Evolutionary conservation across 805 yeast species (phyloP), one percentile per base, ranked within the genome.

Genomic region (Candida morakotiae): DNA sequence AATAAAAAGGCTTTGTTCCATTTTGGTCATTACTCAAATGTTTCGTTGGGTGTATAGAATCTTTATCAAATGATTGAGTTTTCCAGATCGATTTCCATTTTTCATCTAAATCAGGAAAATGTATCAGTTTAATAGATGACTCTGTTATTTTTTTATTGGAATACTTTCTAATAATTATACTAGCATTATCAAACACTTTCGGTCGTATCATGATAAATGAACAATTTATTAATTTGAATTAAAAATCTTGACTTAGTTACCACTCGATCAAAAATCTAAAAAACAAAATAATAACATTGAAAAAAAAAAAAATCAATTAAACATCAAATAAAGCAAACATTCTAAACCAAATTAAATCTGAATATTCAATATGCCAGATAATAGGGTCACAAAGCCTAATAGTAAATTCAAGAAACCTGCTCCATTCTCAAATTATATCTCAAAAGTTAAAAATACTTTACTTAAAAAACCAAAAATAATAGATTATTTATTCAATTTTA

Each of bases 51-150:
- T 67, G 68, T 9, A 69, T 48, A 1, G 67, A 53, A 30, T 51
- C 51, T 30, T 51, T 50, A 7, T 33, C 32, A 4, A 62, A 64
- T 2, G 69, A 57, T 4, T 51, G 35, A 2, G 47, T 41, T 44
- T 55, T 64, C 84, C 84, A 79, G 35, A 52, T 62, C 1, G 45
- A 35, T 2, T 63, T 26, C 84, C 84, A 79, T 51, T 79, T 79
- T n/a, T 61, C 42, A 48, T 75, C 82, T 14, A 76, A 45, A 11
- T 63, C 46, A 11, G 51, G 25, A 28, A 46, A 43, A n/a, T 38
- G 51, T 8, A 44, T 20, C 17, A 32, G 4, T 28, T 26, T 9
- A 15, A 15, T 17, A 24, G 29, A 14, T 20, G 31, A 8, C 17
- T 13, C 14, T 13, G 17, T n/a, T 14, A 13, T 14, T 4, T 18